Conservation (phyloP, 148 eudicot species). For the Cornus kousa region DNA sequence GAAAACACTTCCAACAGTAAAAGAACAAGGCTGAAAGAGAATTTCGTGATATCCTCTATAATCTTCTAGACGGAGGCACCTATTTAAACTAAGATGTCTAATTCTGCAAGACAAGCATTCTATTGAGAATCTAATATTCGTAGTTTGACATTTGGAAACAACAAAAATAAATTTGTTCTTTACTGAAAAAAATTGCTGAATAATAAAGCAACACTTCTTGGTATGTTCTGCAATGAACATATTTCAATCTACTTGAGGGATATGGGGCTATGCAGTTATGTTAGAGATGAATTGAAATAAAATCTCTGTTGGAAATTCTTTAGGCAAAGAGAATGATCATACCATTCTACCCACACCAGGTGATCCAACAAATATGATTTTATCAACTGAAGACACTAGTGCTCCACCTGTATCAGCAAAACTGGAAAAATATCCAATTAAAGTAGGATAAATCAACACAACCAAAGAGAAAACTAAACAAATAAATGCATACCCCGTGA, state of each 20-base stretch:
- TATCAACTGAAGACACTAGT: conserved; percentile 92
- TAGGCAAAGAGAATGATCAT: conserved; percentile 15
- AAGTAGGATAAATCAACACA: not conserved
- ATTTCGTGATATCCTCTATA: not conserved
- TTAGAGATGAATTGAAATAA: conserved; percentile 1
- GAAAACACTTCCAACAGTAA: not conserved
- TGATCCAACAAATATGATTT: conserved; percentile 98
- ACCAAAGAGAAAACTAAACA: conserved; percentile 9
- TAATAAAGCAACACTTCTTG: not conserved
- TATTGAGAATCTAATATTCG: no score
- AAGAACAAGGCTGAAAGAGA: not conserved
- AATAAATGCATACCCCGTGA: conserved; percentile 69
- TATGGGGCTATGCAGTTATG: not conserved
- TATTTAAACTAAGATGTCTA: not conserved
- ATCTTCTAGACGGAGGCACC: not conserved
- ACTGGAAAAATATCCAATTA: conserved; percentile 33
- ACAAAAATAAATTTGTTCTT: not conserved
- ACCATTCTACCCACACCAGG: conserved; percentile 98
- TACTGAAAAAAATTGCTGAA: not conserved
- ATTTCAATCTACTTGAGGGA: not conserved
- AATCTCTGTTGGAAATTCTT: not conserved
- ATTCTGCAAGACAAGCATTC: not conserved
- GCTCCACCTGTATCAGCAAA: conserved; percentile 99
- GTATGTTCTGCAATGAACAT: conserved; percentile 3
- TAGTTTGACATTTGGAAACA: not conserved